phyloP scores from a whole-genome alignment of 139 green algal species.

The Dunaliella primolecta region DNA sequence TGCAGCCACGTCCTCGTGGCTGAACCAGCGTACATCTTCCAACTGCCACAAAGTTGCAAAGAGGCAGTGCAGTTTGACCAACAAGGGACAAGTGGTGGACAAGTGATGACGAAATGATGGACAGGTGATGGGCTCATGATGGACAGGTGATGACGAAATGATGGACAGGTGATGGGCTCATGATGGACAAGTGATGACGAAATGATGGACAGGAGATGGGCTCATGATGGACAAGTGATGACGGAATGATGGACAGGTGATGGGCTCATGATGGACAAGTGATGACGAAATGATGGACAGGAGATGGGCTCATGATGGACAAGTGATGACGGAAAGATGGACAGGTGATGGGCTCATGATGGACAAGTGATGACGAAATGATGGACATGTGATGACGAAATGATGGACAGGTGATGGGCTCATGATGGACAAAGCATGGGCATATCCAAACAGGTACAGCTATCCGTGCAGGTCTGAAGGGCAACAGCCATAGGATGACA shows the following conservation, averaged over 20 bases:
- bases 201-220: not conserved
- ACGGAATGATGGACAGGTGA: not conserved
- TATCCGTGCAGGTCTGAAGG: not conserved
- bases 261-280: not conserved
- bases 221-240: not conserved
- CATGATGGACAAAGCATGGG: no score
- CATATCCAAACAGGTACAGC: not conserved
- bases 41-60: no score
- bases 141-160: not conserved
- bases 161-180: not conserved
- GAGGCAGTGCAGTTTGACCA: no score
- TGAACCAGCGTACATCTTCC: conserved; percentile 72
- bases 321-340: no score
- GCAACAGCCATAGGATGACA: not conserved
- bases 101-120: not conserved
- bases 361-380: not conserved
- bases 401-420: not conserved
- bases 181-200: not conserved
- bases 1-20: conserved; percentile 37
- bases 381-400: not conserved
- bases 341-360: not conserved
- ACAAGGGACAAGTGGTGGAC: no score
- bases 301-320: not conserved
- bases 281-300: not conserved
- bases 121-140: not conserved